Conservation (phyloP, 2,329 filamentous ascomycete species). For the Pyrenophora seminiperda region DNA sequence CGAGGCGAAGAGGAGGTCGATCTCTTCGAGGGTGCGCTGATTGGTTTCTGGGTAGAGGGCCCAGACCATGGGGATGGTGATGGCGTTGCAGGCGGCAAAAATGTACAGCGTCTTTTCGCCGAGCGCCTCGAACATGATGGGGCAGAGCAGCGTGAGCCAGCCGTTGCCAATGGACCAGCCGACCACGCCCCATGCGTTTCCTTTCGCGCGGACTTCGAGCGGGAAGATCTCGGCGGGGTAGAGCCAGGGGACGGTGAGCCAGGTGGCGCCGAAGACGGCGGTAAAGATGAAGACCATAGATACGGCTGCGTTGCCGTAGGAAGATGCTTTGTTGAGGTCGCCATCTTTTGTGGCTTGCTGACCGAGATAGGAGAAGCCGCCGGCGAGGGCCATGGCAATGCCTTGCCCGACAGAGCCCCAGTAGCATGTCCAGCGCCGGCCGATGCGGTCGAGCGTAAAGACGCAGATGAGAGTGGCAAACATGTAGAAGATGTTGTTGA, state of each 20-base stretch:
- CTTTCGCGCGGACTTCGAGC: slow-evolving; percentile 70
- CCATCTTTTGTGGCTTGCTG: slow-evolving; percentile 56
- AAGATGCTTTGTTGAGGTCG: slow-evolving; percentile 53
- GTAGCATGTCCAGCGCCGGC: slow-evolving; percentile 70
- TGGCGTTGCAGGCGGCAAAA: slow-evolving; percentile 69
- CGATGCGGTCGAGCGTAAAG: slow-evolving; percentile 71
- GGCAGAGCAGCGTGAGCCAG: slow-evolving; percentile 58
- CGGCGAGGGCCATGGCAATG: slow-evolving; percentile 70
- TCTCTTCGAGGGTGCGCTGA: slow-evolving; percentile 75
- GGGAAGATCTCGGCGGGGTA: slow-evolving; percentile 78
- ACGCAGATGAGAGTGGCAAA: slow-evolving; percentile 71
- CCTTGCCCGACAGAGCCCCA: slow-evolving; percentile 69
- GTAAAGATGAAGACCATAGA: slow-evolving; percentile 75
- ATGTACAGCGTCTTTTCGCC: slow-evolving; percentile 75
- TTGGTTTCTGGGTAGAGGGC: slow-evolving; percentile 76
- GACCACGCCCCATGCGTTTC: slow-evolving; percentile 76
- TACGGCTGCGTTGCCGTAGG: slow-evolving; percentile 67
- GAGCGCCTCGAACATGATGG: slow-evolving; percentile 61
- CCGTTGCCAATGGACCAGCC: slow-evolving; percentile 79
- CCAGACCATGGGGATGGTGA: slow-evolving; percentile 73
- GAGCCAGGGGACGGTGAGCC: slow-evolving; percentile 62
- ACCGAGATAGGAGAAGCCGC: slow-evolving; percentile 63
- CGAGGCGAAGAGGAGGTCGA: slow-evolving; percentile 73
- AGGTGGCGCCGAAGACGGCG: slow-evolving; percentile 67
- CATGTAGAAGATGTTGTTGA: slow-evolving; percentile 62